Evolutionary conservation across 495 filamentous ascomycete species (phyloP).

Genomic region (Tuber umbilicatum): DNA sequence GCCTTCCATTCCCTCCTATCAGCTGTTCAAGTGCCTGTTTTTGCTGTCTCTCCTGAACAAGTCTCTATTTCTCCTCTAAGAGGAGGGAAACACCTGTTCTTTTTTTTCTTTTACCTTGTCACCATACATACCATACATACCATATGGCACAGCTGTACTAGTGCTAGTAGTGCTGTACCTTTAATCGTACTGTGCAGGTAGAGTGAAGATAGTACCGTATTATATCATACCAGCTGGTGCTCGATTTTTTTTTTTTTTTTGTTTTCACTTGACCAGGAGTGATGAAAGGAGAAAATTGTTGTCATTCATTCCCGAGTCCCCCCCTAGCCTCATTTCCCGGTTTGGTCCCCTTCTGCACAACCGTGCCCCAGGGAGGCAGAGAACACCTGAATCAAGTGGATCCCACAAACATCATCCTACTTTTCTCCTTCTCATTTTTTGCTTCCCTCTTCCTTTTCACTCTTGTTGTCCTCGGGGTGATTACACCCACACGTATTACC

Average conservation of each 20-base stretch:
- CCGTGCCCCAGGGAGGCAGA: background rate
- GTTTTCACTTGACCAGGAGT: background rate
- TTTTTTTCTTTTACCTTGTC: background rate
- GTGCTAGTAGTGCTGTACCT: too few relatives aligned
- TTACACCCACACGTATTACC: background rate
- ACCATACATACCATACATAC: background rate
- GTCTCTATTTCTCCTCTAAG: background rate
- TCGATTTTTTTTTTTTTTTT: background rate
- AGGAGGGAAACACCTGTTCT: background rate
- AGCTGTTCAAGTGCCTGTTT: background rate
- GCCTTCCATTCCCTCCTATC: background rate
- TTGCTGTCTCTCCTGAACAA: background rate
- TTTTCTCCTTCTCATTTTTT: background rate
- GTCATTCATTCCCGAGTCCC: background rate
- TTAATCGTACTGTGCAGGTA: background rate
- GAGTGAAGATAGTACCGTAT: background rate
- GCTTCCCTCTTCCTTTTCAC: background rate
- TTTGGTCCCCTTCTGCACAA: background rate
- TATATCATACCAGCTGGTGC: too few relatives aligned
- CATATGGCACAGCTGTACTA: background rate
- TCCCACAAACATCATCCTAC: background rate
- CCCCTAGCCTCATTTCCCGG: constrained; percentile 5
- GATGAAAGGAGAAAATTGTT: constrained; percentile 1
- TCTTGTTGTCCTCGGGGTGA: background rate
- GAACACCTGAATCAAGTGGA: background rate